These are phyloP conservation scores for Candida germanica DNA, from an alignment of 805 yeast genomes.

Conservation along the genomic window DNA sequence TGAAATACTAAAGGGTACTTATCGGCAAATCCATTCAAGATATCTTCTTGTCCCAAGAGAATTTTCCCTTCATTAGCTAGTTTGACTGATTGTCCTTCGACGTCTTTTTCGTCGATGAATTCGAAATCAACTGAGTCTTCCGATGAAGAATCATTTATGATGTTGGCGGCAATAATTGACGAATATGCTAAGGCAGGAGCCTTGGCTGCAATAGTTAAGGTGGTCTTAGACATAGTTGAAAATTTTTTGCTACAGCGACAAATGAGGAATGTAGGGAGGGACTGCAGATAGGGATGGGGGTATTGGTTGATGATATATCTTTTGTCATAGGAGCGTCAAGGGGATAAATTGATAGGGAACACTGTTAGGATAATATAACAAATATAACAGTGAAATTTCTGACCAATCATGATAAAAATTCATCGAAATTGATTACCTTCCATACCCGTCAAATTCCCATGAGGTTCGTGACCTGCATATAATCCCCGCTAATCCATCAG, in stretches of 20 bases:
- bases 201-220: slow-evolving; percentile 75
- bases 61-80: slow-evolving; percentile 44
- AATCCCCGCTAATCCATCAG: too few species aligned
- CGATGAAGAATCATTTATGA: slow-evolving; percentile 48
- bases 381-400: too few species aligned
- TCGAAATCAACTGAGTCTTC: slow-evolving; percentile 55
- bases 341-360: too few species aligned
- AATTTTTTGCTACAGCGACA: slow-evolving; percentile 6
- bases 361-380: too few species aligned
- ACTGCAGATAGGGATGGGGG: too few species aligned
- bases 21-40: slow-evolving; percentile 49
- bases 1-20: slow-evolving; percentile 47
- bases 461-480: too few species aligned
- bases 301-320: too few species aligned
- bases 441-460: too few species aligned
- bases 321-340: too few species aligned
- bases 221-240: slow-evolving; percentile 37
- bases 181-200: slow-evolving; percentile 82
- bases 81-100: slow-evolving; percentile 45
- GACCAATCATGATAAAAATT: too few species aligned
- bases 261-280: too few species aligned
- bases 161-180: slow-evolving; percentile 71
- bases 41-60: slow-evolving; percentile 39
- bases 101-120: slow-evolving; percentile 65
- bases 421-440: too few species aligned